Base-by-base conservation (phyloP, 768 basidiomycete species). In the Lactifluus piperatus region DNA sequence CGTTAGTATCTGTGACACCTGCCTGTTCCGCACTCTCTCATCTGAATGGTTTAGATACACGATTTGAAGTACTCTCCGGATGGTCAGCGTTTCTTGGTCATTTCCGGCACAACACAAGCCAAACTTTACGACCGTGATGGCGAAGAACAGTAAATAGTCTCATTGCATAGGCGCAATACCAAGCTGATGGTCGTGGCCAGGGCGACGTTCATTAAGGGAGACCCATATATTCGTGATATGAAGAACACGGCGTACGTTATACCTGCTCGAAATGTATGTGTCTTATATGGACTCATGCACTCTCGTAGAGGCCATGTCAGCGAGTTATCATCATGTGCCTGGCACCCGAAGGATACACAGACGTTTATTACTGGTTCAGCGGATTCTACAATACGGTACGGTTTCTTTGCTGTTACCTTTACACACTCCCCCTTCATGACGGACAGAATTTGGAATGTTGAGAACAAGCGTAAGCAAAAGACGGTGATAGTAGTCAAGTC, bases 171-270 rank as follows among this genome's bases (percentile, higher is more conserved):
- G 55, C 67, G 65, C 62, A 67, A 65, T 72, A 66, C 71, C 22
- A 77, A 71, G 72, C 75, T 77, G 70, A 82, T 76, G 11, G 75
- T 78, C 74, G 78, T 76, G 67, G 56, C 57, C 67, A 88, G 88
- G 73, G 83, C 84, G 62, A 85, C 85, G 58, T 87, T 80, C 71
- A 78, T 92, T 69, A 98, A 98, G 74, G 97, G 97, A 34, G 97
- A 99, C 73, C 91, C 90, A 60, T 99, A 98, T 71, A 90, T 99
- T 65, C 87, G 97, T 56, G 97, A 99, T 73, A 94, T 99, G 91
- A 92, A 92, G 72, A 87, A 98, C 69, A 99, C 97, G n/a, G 80
- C 87, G 95, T 95, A 67, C 64, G 93, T 50, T 9, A 61, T 57
- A 16, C 22, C 58, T 29, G 9, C 61, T 64, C 48, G 52, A 34